These are phyloP conservation scores for Zygosaccharomyces sapae DNA, from an alignment of 1,139 yeast species.

Conservation along the genomic window DNA sequence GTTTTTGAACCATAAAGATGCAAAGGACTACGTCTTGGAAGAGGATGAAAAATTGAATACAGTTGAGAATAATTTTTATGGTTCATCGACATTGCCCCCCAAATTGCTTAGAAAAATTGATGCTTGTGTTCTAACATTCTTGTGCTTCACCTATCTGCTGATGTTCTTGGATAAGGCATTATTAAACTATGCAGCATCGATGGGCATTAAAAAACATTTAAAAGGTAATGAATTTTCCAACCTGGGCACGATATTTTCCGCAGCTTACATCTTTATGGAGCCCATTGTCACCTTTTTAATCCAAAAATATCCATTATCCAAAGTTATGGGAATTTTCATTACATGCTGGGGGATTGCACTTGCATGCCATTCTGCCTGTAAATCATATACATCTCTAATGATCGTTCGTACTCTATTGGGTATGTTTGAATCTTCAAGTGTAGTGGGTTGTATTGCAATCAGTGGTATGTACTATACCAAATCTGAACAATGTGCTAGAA, in stretches of 20 bases:
- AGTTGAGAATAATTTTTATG: constrained; percentile 22
- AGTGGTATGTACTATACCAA: constrained; percentile 53
- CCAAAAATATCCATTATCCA: constrained; percentile 53
- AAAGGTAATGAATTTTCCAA: constrained; percentile 45
- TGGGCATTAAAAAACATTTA: constrained; percentile 48
- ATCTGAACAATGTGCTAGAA: constrained; percentile 50
- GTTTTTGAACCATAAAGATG: constrained; percentile 24
- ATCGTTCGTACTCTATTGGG: constrained; percentile 53
- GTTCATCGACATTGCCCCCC: constrained; percentile 27
- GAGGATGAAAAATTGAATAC: constrained; percentile 4
- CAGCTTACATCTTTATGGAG: constrained; percentile 52
- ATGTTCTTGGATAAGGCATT: constrained; percentile 51
- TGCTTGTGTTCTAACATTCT: constrained; percentile 41
- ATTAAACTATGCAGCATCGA: constrained; percentile 46
- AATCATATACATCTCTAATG: constrained; percentile 47
- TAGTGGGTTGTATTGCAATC: constrained; percentile 58
- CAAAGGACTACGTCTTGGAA: constrained; percentile 13
- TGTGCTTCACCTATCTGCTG: constrained; percentile 46
- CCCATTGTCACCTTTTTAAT: constrained; percentile 50
- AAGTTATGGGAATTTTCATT: constrained; percentile 44
- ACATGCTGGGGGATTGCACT: constrained; percentile 51
- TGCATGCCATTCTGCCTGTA: constrained; percentile 48
- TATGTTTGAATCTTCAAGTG: constrained; percentile 50
- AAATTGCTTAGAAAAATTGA: constrained; percentile 42
- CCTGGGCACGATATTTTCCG: constrained; percentile 56